A percentile compares a stretch with the other conserved stretches of the same genome.
Conservation (phyloP, 106 monocot species). For the Allium cepa region DNA sequence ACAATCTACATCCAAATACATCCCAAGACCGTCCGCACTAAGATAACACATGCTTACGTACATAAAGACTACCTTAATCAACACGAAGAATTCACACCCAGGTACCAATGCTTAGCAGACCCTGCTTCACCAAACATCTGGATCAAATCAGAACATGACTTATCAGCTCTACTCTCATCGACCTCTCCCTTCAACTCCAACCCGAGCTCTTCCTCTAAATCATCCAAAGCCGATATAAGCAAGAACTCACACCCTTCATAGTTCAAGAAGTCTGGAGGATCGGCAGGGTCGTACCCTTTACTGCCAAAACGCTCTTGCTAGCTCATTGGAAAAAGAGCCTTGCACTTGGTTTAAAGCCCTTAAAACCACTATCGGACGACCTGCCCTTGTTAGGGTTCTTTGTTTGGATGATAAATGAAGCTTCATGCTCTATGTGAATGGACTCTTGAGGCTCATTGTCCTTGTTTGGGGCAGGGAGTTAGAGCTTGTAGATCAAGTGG, state of each 20-base stretch:
- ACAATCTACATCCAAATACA: too few relatives aligned
- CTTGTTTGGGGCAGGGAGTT: conserved; percentile 30
- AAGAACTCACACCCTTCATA: conserved; percentile 82
- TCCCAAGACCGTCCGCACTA: too few relatives aligned
- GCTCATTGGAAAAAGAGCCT: conserved; percentile 49
- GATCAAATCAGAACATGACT: too few relatives aligned
- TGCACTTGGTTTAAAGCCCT: conserved; percentile 56
- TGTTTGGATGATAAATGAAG: conserved; percentile 64
- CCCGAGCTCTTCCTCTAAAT: conserved; percentile 68
- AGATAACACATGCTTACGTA: too few relatives aligned
- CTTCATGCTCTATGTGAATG: conserved; percentile 64
- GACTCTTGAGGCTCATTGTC: conserved; percentile 39
- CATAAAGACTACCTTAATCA: too few relatives aligned
- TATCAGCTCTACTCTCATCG: too few relatives aligned
- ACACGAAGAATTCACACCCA: not conserved
- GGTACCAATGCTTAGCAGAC: too few relatives aligned
- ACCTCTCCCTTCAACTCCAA: conserved; percentile 50
- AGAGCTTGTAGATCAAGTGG: conserved; percentile 77
- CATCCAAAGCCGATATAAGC: conserved; percentile 67
- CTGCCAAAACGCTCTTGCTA: conserved; percentile 43
- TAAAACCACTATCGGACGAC: conserved; percentile 16
- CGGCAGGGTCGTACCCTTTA: conserved; percentile 26
- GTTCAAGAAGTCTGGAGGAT: conserved; percentile 71
- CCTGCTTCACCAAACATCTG: too few relatives aligned
- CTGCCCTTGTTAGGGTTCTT: conserved; percentile 56